Conservation (phyloP, 805 yeast species). For the Torulaspora maleeae region DNA sequence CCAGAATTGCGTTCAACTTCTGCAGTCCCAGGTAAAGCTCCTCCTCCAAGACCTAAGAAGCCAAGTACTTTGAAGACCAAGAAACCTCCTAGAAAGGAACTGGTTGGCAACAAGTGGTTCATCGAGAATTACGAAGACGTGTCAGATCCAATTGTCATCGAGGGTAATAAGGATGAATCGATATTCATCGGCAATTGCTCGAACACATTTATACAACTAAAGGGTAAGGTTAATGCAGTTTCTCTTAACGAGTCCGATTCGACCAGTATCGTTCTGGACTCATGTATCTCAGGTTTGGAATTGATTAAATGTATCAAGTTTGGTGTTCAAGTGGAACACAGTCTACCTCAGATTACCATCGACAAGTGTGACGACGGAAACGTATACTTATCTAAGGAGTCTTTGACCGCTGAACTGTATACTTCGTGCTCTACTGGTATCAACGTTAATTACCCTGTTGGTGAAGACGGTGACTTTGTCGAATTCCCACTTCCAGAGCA, state of each 20-base stretch:
- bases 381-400: constrained; percentile 67
- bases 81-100: constrained; percentile 61
- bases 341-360: constrained; percentile 74
- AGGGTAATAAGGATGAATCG: constrained; percentile 81
- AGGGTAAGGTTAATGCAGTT: constrained; percentile 88
- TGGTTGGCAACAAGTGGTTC: constrained; percentile 85
- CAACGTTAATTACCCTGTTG: constrained; percentile 76
- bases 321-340: constrained; percentile 81
- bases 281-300: constrained; percentile 82
- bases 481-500: constrained; percentile 93
- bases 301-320: constrained; percentile 74
- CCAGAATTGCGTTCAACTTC: constrained; percentile 67
- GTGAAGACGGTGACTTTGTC: constrained; percentile 62
- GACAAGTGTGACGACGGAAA: constrained; percentile 88
- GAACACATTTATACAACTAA: constrained; percentile 69
- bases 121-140: constrained; percentile 72
- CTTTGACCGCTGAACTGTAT: constrained; percentile 71
- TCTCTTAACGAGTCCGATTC: constrained; percentile 68
- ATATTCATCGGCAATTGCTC: constrained; percentile 81
- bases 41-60: constrained; percentile 80
- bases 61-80: constrained; percentile 55
- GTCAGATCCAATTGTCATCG: constrained; percentile 51
- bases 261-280: constrained; percentile 75
- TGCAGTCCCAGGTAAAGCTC: constrained; percentile 44
- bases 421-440: constrained; percentile 82